These are phyloP conservation scores for Lotus japonicus DNA, from an alignment of 306 rosid species.

Conservation along the genomic window DNA sequence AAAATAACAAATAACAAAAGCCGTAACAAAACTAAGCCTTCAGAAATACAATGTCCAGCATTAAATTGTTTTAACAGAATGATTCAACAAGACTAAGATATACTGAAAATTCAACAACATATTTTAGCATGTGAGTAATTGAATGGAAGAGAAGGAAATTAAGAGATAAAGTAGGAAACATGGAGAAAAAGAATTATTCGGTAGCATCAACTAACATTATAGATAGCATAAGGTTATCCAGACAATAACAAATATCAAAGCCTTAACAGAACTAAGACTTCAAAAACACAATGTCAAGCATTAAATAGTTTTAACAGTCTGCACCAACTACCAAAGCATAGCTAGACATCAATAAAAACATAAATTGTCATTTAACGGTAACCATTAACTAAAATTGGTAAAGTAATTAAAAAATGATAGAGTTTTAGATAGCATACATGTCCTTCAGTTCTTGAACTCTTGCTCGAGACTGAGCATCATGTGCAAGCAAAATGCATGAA, in stretches of 20 bases:
- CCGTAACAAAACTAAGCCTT: neutral
- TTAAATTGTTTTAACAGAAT: neutral
- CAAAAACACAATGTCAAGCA: neutral
- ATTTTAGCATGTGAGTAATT: neutral
- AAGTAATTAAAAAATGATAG: neutral
- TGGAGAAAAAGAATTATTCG: neutral
- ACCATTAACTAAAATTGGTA: neutral
- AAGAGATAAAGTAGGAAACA: neutral
- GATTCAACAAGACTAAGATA: neutral
- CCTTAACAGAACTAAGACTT: neutral
- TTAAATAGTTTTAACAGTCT: neutral
- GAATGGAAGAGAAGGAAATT: neutral
- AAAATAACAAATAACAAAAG: neutral
- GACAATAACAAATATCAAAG: slow-evolving; percentile 1
- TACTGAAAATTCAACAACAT: neutral
- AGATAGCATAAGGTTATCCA: neutral
- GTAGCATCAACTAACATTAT: neutral
- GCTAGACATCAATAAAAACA: neutral
- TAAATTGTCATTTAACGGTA: neutral
- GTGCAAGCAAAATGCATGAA: slow-evolving; percentile 51
- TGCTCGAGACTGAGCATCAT: slow-evolving; percentile 53
- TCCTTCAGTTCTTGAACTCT: slow-evolving; percentile 61
- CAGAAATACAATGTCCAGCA: too few relatives aligned
- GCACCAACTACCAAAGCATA: neutral
- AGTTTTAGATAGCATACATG: slow-evolving; percentile 45